Evolutionary conservation across 1,139 yeast genomes (phyloP), one percentile per base, ranked within the genome.

Genomic region (Kodamaea ohmeri): DNA sequence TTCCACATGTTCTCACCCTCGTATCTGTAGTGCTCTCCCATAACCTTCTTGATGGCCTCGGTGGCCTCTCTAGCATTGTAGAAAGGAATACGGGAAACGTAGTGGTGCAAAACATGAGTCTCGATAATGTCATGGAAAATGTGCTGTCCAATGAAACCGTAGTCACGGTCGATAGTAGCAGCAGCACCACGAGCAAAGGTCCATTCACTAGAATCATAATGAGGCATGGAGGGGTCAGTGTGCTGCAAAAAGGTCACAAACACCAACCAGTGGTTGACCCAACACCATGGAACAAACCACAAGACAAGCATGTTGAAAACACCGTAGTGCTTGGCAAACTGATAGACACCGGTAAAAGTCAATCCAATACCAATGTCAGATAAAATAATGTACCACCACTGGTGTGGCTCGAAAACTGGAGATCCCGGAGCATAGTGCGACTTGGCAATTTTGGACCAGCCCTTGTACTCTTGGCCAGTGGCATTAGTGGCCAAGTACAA

Each of bases 201-300:
- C 95, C 95, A 86, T 63, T 82, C 80, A 25, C 63, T 61, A 39
- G 79, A 76, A 43, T 78, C 80, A 67, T 86, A 86, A 62, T 85
- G 95, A 34, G 95, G 88, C 71, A 85, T 71, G 13, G 78, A 63
- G 33, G 89, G 84, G 63, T 83, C 94, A 24, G 94, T 78, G 67
- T 86, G 95, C 63, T 86, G 95, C 55, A 86, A 74, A 63, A 73
- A 86, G 35, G 95, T 86, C 57, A 86, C 84, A 63, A 83, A 83
- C 30, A 86, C 95, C 55, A 86, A 74, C 95, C 95, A 86, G 67
- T 86, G 94, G 75, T 86, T 86, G 45, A 84, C 90, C 73, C 83
- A 80, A 41, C 80, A 50, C 75, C 83, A 86, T 39, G 95, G 95
- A 41, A 84, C 56, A 46, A 82, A 71, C 84, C 89, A 86, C 68